Conservation (phyloP, 2,329 filamentous ascomycete species). For the Talaromyces sp. region DNA sequence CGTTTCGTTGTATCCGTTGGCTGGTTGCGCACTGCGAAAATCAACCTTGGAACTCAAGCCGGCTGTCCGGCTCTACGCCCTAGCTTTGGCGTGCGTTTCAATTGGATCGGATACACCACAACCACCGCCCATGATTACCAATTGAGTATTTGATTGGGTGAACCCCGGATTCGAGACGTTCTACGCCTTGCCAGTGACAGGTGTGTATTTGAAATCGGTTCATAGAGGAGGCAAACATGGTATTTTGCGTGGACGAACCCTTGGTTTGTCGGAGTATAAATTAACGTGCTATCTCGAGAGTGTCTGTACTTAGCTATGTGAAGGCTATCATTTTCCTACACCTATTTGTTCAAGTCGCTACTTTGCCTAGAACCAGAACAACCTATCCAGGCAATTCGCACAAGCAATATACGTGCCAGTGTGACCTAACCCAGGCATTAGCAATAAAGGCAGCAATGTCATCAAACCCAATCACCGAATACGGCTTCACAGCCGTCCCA, state of each 20-base stretch:
- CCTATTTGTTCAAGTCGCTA: not conserved
- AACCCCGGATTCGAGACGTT: not conserved
- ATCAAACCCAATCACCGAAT: conserved; percentile 23
- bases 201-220: not conserved
- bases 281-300: not conserved
- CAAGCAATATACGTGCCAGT: not conserved
- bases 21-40: not conserved
- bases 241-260: not conserved
- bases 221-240: not conserved
- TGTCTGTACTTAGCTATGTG: not conserved
- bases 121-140: not conserved
- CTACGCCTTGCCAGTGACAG: not conserved
- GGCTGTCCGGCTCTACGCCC: conserved; percentile 6
- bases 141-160: not conserved
- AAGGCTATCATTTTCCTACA: not conserved
- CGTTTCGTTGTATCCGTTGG: not conserved
- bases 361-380: not conserved
- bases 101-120: not conserved
- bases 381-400: not conserved
- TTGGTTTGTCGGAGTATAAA: conserved; percentile 10
- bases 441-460: not conserved
- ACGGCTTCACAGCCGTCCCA: conserved; percentile 39
- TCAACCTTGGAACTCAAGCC: not conserved
- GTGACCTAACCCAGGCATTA: not conserved
- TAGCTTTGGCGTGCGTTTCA: conserved; percentile 5